Evolutionary conservation across 768 basidiomycete genomes (phyloP).

Genomic region (Tricholoma sp.): DNA sequence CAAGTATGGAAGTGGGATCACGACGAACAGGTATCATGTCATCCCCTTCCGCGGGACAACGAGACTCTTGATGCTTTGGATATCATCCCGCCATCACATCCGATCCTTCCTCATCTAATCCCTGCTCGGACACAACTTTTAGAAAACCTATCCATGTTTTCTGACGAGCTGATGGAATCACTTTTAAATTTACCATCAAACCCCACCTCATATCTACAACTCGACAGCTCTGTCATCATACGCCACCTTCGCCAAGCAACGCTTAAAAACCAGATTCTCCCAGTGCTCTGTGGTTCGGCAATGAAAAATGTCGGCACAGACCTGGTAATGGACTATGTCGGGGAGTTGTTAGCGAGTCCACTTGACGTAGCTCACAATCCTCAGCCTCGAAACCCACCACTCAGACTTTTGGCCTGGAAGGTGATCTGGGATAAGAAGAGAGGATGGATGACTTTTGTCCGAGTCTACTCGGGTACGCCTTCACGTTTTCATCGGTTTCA

Average conservation of each 20-base stretch:
- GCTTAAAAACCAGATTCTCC: conserved; percentile 59
- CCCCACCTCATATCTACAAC: conserved; percentile 60
- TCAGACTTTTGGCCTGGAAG: conserved; percentile 80
- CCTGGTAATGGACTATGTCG: conserved; percentile 74
- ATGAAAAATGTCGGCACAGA: conserved; percentile 78
- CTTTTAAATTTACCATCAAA: conserved; percentile 54
- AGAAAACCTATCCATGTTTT: conserved; percentile 76
- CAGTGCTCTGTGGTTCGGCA: conserved; percentile 81
- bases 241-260: conserved; percentile 66
- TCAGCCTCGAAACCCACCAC: conserved; percentile 41
- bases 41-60: conserved; percentile 47
- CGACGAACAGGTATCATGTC: conserved; percentile 37
- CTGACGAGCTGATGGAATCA: conserved; percentile 73
- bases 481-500: neutral
- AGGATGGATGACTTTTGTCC: conserved; percentile 92
- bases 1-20: conserved; percentile 72
- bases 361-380: conserved; percentile 51
- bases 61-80: conserved; percentile 36
- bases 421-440: conserved; percentile 76
- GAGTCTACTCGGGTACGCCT: conserved; percentile 74
- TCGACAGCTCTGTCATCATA: conserved; percentile 49
- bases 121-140: conserved; percentile 65
- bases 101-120: conserved; percentile 60
- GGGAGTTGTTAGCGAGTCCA: conserved; percentile 75
- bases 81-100: conserved; percentile 56